phyloP scores from a whole-genome alignment of 768 basidiomycete genomes.

The Lactarius trivialis region DNA sequence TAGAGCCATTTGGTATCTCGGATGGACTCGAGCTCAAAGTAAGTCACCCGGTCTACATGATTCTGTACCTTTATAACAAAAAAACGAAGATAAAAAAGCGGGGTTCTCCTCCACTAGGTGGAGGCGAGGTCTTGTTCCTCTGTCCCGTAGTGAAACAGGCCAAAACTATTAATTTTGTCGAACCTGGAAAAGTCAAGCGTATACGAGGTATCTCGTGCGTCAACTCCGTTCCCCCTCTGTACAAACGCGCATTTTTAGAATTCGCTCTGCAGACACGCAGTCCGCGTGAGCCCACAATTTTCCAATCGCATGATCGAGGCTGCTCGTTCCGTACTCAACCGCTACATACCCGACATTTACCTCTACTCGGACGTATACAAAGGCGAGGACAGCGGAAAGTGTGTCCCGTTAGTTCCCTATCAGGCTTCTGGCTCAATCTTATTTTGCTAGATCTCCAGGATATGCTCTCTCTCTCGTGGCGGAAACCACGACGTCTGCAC shows the following conservation, averaged over 20 bases:
- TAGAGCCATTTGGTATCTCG: conserved; percentile 84
- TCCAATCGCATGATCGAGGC: conserved; percentile 97
- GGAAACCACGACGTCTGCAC: conserved; percentile 84
- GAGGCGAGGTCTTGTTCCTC: conserved; percentile 90
- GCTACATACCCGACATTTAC: conserved; percentile 97
- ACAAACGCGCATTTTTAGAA: background rate
- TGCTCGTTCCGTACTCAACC: conserved; percentile 85
- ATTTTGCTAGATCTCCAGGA: conserved; percentile 73
- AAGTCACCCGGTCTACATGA: conserved; percentile 23
- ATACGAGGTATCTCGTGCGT: conserved; percentile 94
- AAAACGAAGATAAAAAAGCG: conserved; percentile 82
- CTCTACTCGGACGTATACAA: conserved; percentile 98
- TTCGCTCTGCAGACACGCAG: conserved; percentile 64
- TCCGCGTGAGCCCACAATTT: conserved; percentile 94
- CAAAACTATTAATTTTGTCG: conserved; percentile 89
- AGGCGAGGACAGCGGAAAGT: conserved; percentile 97
- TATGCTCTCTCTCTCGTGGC: conserved; percentile 88
- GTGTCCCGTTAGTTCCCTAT: conserved; percentile 30
- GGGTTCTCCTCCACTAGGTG: conserved; percentile 86
- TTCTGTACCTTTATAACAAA: background rate
- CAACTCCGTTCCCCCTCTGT: background rate
- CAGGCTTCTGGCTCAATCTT: background rate
- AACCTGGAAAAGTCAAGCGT: conserved; percentile 85
- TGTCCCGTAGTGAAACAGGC: conserved; percentile 88
- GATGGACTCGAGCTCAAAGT: conserved; percentile 89